phyloP scores from a whole-genome alignment of 768 basidiomycete species.

The Tylopilus sp. region DNA sequence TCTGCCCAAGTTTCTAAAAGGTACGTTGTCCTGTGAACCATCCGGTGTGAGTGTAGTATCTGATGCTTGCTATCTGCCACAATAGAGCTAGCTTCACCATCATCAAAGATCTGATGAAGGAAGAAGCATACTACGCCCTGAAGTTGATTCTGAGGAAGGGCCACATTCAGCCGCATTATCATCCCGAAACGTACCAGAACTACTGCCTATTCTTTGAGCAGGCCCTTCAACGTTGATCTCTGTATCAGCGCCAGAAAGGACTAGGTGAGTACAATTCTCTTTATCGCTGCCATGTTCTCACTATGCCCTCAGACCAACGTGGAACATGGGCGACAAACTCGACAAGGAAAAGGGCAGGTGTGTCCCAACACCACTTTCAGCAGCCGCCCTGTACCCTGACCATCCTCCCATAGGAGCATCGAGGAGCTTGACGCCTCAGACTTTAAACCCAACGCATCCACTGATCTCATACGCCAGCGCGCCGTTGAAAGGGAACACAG shows the following conservation, averaged over 20 bases:
- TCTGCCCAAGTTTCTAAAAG: constrained; percentile 54
- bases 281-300: constrained; percentile 6
- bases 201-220: constrained; percentile 57
- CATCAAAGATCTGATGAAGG: constrained; percentile 70
- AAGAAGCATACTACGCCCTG: constrained; percentile 89
- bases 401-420: constrained; percentile 54
- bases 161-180: constrained; percentile 40
- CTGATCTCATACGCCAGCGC: constrained; percentile 75
- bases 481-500: constrained; percentile 79
- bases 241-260: constrained; percentile 72
- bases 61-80: constrained; percentile 31
- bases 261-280: constrained; percentile 43
- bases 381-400: constrained; percentile 17
- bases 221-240: constrained; percentile 40
- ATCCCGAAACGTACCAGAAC: constrained; percentile 62
- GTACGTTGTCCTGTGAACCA: constrained; percentile 43
- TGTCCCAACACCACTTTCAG: too few relatives aligned
- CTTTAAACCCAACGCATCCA: constrained; percentile 72
- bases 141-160: constrained; percentile 61
- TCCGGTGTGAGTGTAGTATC: constrained; percentile 20
- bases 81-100: constrained; percentile 50
- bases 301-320: constrained; percentile 39
- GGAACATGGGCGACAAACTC: constrained; percentile 57
- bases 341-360: constrained; percentile 58
- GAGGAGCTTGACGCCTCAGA: constrained; percentile 82